Base-by-base conservation (phyloP, 345 rosid species). In the Mercurialis annua region DNA sequence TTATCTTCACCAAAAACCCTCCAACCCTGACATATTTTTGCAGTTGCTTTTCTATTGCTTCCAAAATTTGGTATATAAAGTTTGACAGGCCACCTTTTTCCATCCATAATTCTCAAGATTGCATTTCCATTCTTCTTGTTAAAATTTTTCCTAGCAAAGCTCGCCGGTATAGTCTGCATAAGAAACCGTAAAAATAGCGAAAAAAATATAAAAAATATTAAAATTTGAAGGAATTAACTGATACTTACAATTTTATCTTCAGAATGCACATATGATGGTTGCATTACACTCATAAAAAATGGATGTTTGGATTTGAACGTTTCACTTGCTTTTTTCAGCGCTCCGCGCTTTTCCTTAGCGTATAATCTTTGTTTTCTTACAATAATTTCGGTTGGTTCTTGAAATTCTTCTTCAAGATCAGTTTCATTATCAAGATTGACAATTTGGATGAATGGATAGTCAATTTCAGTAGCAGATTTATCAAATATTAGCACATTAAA, bases 401-500 rank as follows among this genome's bases (percentile, higher is more conserved):
- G 1, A 1, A 23, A 3, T 38, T 38, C 26, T 34, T 17, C 8
- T 0, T 50, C 48, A 26, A 36, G 20, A 65, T 53, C 24, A 4
- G 21, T 38, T 23, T 29, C 60, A 5, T 29, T 5, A 11, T 4
- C 20, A 2, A 23, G 18, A 48, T 3, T 23, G 20, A 18, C 21
- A 10, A 2, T 50, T 6, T 2, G 1, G 54, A 11, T n/a, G 2
- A 50, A 30, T 42, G 79, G 77, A 64, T 77, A 77, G 16, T 64
- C 52, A 11, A 75, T 77, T 66, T 75, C 80, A 16, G 64, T 3
- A 40, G 80, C 64, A 66, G 26, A 30, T 10, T 5, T 49, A 36
- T 72, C 64, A 21, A 52, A 74, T 21, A 77, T 66, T 63, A 75
- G 14, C 11, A 77, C 71, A 18, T 43, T 31, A 54, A 75, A 78